phyloP scores from a whole-genome alignment of 2,329 filamentous ascomycete species.

The Ophiostoma quercus region DNA sequence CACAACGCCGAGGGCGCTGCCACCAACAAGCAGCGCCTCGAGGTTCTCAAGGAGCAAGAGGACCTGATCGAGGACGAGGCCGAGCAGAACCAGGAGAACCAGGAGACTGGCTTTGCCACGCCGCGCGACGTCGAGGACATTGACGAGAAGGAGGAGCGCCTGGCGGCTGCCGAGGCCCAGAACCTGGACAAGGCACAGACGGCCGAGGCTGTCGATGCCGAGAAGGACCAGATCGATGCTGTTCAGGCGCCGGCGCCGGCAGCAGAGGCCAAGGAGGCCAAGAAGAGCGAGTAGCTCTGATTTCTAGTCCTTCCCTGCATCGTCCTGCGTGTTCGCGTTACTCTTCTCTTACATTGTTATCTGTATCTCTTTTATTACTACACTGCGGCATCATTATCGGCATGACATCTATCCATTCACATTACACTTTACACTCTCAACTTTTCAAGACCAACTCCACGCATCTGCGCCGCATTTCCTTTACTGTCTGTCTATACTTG shows the following conservation, averaged over 20 bases:
- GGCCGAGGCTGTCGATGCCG: constrained; percentile 45
- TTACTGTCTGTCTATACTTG: background rate
- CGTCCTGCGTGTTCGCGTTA: background rate
- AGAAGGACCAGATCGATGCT: constrained; percentile 44
- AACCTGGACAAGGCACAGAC: constrained; percentile 39
- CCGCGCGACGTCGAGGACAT: constrained; percentile 87
- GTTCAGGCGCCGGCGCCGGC: constrained; percentile 37
- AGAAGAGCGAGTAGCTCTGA: constrained; percentile 21
- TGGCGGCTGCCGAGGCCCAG: constrained; percentile 48
- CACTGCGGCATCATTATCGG: constrained; percentile 14
- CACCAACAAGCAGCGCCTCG: constrained; percentile 97
- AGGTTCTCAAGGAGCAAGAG: constrained; percentile 97
- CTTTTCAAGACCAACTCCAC: constrained; percentile 16
- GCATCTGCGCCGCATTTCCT: constrained; percentile 14
- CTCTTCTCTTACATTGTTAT: background rate
- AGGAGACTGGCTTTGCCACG: constrained; percentile 65
- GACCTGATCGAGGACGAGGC: constrained; percentile 97
- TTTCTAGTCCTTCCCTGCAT: background rate
- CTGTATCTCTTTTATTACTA: constrained; percentile 5
- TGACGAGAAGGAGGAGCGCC: constrained; percentile 82
- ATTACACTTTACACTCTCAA: background rate
- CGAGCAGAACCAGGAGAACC: constrained; percentile 78
- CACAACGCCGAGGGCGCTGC: constrained; percentile 94
- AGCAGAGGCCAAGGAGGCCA: constrained; percentile 28
- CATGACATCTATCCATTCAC: background rate